Evolutionary conservation across 768 basidiomycete species (phyloP), one percentile per base, ranked within the genome.

Genomic region (Dendrothele bispora): DNA sequence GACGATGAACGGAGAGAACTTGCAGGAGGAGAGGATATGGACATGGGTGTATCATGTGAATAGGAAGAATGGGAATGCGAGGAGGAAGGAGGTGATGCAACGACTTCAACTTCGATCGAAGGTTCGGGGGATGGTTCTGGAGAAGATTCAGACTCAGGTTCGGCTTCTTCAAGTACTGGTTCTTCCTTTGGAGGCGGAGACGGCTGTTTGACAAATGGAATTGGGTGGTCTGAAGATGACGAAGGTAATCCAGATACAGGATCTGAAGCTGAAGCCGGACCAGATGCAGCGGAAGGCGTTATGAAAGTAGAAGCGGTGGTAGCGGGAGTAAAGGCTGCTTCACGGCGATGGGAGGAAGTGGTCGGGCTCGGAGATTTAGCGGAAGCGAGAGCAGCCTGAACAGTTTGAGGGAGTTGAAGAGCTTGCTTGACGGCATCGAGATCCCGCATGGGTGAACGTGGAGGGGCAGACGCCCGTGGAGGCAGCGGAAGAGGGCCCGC

Each of bases 401-500:
- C 81, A 15, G 79, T 79, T 14, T 74, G 65, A 0, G 84, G 81
- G 12, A 86, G 60, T 55, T 84, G 81, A 27, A 85, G 62, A 22
- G 78, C 74, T 48, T 83, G 80, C 49, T 78, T 82, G 46, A 84
- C 72, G 26, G 74, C 71, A 42, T 84, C 81, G 7, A 80, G 64
- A 21, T 85, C 82, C 39, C 70, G 69, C 34, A 85, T 81, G 5
- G 82, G 79, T 27, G 83, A 83, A 30, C 81, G 79, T 49, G 84
- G 83, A 20, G 83, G 81, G 10, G 78, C 72, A 7, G 75, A 67
- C 40, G 61, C 70, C 49, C 82, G 72, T 2, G 87, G 85, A 7
- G 86, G 86, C 26, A 80, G 79, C 24, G 88, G 86, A 49, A 86
- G 72, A 39, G 88, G 87, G 4, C 86, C 84, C 34, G 86, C 87